phyloP scores from a whole-genome alignment of 371 early-diverging fungal species.

The Umbelopsis sp. region DNA sequence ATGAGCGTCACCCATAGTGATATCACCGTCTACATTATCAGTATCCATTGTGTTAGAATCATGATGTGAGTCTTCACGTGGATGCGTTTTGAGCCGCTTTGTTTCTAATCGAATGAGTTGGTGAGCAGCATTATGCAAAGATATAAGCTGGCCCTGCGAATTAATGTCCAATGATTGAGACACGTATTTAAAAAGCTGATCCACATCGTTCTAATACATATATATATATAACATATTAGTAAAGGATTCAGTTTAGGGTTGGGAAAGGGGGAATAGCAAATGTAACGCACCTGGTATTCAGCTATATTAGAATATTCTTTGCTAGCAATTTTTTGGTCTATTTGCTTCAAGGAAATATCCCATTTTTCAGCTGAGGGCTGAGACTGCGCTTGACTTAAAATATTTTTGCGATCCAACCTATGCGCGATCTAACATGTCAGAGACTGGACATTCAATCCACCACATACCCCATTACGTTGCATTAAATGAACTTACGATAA shows the following conservation, averaged over 20 bases:
- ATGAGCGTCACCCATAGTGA: neutral
- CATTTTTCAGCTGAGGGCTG: slow-evolving; percentile 11
- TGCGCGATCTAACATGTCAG: neutral
- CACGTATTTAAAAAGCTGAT: neutral
- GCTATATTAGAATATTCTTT: slow-evolving; percentile 8
- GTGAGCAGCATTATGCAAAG: neutral
- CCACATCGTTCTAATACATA: neutral
- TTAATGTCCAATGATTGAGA: neutral
- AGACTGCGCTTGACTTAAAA: slow-evolving; percentile 14
- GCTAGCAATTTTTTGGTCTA: slow-evolving; percentile 4
- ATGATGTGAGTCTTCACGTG: neutral
- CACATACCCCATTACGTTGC: neutral
- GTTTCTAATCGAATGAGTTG: slow-evolving; percentile 1
- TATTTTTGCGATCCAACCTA: slow-evolving; percentile 14
- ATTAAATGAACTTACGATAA: neutral
- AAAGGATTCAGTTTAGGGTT: neutral
- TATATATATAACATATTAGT: neutral
- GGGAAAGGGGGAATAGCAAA: neutral
- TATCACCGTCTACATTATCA: neutral
- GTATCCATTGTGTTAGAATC: neutral
- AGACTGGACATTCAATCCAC: too few species aligned
- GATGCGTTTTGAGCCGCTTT: neutral
- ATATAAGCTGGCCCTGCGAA: neutral
- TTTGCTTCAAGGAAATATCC: slow-evolving; percentile 10
- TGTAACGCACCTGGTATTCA: slow-evolving; percentile 2